phyloP scores from a whole-genome alignment of 192 early-diverging fungal species.

The Chytriomyces sp. region DNA sequence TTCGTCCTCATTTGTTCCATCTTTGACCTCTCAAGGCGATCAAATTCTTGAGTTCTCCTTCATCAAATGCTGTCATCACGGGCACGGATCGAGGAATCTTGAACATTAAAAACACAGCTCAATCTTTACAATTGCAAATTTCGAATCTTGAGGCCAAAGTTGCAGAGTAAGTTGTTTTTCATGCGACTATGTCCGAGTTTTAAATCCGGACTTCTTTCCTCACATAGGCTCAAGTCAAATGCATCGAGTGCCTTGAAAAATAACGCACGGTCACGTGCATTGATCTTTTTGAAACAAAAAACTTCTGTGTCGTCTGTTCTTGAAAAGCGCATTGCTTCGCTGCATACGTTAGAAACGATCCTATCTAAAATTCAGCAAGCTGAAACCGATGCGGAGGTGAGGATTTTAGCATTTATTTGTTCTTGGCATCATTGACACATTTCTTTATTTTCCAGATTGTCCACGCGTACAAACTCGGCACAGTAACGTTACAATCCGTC shows the following conservation, averaged over 20 bases:
- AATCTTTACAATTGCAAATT: slow-evolving; percentile 60
- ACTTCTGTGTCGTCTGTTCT: slow-evolving; percentile 58
- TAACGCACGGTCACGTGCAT: slow-evolving; percentile 59
- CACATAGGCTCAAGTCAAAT: slow-evolving; percentile 35
- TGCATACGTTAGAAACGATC: slow-evolving; percentile 66
- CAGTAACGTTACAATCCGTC: slow-evolving; percentile 57
- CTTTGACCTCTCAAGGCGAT: not conserved
- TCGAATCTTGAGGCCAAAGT: slow-evolving; percentile 60
- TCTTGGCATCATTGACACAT: not conserved
- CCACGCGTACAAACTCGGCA: slow-evolving; percentile 64
- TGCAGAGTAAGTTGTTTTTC: slow-evolving; percentile 46
- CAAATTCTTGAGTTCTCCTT: slow-evolving; percentile 3
- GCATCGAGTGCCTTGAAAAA: slow-evolving; percentile 46
- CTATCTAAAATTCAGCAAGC: slow-evolving; percentile 67
- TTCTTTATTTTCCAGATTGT: slow-evolving; percentile 49
- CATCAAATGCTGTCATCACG: slow-evolving; percentile 42
- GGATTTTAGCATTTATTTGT: slow-evolving; percentile 22
- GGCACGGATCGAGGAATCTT: slow-evolving; percentile 64
- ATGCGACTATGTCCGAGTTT: not conserved
- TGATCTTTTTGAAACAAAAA: slow-evolving; percentile 60
- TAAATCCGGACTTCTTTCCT: slow-evolving; percentile 19
- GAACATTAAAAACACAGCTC: slow-evolving; percentile 55
- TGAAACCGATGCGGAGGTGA: slow-evolving; percentile 63
- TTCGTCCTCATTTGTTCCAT: not conserved
- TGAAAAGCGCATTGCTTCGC: slow-evolving; percentile 58